Evolutionary conservation across 2,329 filamentous ascomycete genomes (phyloP), one percentile per base, ranked within the genome.

Genomic region (Ophiostoma angusticollis): DNA sequence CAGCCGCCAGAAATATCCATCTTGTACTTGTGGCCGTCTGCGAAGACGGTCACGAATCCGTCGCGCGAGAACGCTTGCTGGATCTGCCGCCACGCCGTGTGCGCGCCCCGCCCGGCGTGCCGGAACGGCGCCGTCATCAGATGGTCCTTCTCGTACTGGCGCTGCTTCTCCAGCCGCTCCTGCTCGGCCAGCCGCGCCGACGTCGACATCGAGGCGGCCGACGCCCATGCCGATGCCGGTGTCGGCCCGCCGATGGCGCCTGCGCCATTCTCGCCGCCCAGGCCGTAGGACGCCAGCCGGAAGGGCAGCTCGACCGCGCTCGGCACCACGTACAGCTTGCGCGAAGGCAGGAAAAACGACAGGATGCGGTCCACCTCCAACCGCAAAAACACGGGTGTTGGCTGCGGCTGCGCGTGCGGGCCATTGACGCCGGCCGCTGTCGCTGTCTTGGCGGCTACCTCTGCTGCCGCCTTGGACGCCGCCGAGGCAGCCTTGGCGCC

Each of bases 81-180:
- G 17, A 73, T 56, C 7, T 64, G 66, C 6, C 49, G 40, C 45
- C 68, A 69, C 37, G 70, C 51, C 7, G 52, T 54, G 17, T 51
- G 51, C 3, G 67, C 49, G 0, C 57, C 67, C 44, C 60, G 59
- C 14, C 56, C 58, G 2, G 65, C 53, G 46, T 71, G 64, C 16
- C 73, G 61, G 47, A 78, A 74, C 14, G 72, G 72, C 51, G 66
- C 61, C 9, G 70, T 74, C 58, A 78, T 58, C 27, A 75, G 52
- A 50, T 75, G 68, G 39, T 64, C 59, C 57, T 65, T 63, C 54
- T 74, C 66, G 45, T 72, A 69, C 52, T 72, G 62, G 40, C 58
- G 59, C 43, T 58, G 55, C 39, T 57, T 58, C 41, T 58, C 57
- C 43, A 51, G 56, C 37, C 55, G 50, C 41, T 54, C 54, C 44